Evolutionary conservation across 495 filamentous ascomycete species (phyloP).

Genomic region (Penicillium atrosanguineum): DNA sequence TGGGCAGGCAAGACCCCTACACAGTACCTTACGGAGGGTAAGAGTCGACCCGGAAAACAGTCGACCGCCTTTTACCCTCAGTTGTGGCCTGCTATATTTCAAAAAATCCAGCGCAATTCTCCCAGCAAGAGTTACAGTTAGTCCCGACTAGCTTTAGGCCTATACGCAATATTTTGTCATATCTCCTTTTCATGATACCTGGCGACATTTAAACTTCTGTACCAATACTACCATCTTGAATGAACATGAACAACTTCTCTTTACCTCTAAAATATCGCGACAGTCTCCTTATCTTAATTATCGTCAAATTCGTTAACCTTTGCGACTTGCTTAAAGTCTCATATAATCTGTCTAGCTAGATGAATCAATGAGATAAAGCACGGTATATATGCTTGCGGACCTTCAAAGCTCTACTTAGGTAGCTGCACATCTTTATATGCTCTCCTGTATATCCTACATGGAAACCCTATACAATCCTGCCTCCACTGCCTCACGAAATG

Average conservation of each 20-base stretch:
- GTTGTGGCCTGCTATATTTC: constrained; percentile 40
- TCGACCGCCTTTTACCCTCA: constrained; percentile 43
- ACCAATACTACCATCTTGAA: neutral
- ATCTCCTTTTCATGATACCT: neutral
- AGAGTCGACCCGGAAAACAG: constrained; percentile 34
- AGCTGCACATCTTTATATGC: too few relatives aligned
- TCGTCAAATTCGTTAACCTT: neutral
- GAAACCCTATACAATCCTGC: too few relatives aligned
- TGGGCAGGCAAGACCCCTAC: constrained; percentile 27
- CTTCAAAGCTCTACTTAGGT: too few relatives aligned
- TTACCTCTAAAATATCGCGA: neutral
- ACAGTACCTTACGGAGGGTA: constrained; percentile 34
- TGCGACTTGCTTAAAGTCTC: too few relatives aligned
- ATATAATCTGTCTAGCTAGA: too few relatives aligned
- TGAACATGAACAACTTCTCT: neutral
- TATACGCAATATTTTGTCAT: too few relatives aligned
- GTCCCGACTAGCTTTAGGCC: neutral
- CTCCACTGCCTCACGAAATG: too few relatives aligned
- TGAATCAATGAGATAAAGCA: too few relatives aligned
- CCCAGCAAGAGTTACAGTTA: neutral
- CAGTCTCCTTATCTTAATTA: neutral
- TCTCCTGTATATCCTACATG: too few relatives aligned
- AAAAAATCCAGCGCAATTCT: constrained; percentile 31
- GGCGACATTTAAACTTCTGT: neutral
- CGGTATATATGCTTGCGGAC: too few relatives aligned